These are phyloP conservation scores for Chalciporus piperatoides DNA, from an alignment of 1,284 basidiomycete genomes.

Conservation along the genomic window DNA sequence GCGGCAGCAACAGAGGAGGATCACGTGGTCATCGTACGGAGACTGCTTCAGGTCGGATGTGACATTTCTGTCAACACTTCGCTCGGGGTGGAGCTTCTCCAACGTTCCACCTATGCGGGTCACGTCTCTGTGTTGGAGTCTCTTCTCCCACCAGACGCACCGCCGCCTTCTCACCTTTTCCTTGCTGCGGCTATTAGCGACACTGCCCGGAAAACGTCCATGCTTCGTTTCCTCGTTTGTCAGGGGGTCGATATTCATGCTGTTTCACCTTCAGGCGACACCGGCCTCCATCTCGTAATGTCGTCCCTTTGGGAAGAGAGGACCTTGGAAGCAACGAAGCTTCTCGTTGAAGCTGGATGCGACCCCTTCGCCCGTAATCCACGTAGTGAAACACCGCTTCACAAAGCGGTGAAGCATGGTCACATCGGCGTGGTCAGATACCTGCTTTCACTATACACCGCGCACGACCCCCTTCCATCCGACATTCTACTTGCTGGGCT, in stretches of 20 bases:
- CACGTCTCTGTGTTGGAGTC: background rate
- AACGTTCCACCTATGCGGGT: background rate
- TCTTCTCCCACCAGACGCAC: background rate
- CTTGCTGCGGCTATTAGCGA: background rate
- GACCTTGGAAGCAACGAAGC: background rate
- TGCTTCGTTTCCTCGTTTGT: slow-evolving; percentile 6
- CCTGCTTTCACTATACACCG: slow-evolving; percentile 1
- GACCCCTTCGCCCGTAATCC: slow-evolving; percentile 1
- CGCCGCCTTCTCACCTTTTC: slow-evolving; percentile 10
- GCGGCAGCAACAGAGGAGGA: background rate
- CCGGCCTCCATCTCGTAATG: slow-evolving; percentile 3
- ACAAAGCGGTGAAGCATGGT: background rate
- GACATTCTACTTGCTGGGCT: slow-evolving; percentile 5
- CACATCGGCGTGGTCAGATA: background rate
- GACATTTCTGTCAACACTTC: background rate
- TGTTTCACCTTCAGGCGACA: background rate
- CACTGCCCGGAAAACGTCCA: background rate
- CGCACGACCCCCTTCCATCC: background rate
- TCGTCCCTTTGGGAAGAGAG: background rate
- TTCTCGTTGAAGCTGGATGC: slow-evolving; percentile 9
- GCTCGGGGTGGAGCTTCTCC: background rate
- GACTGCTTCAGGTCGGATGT: slow-evolving; percentile 9
- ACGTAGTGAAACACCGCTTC: slow-evolving; percentile 4
- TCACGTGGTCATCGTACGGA: background rate
- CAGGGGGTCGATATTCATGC: background rate